A percentile compares a stretch with the other conserved stretches of the same genome.
These are phyloP conservation scores for Dichotomocladium elegans DNA, from an alignment of 371 early-diverging fungal genomes.

Conservation along the genomic window DNA sequence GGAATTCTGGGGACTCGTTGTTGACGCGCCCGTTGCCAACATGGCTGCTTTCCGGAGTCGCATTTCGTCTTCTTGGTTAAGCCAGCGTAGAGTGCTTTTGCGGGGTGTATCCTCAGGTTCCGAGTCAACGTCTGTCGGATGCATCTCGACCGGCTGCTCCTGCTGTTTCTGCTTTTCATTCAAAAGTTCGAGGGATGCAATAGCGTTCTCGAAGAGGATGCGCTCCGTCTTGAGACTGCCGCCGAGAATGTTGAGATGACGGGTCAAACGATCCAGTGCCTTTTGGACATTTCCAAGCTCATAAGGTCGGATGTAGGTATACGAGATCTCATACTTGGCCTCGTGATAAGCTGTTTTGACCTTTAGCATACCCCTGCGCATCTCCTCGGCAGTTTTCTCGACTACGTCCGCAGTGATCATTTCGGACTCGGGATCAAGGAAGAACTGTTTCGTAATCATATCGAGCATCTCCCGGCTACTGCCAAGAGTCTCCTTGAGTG, in stretches of 20 bases:
- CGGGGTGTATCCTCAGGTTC: constrained; percentile 5
- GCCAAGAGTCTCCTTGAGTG: constrained; percentile 34
- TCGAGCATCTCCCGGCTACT: constrained; percentile 43
- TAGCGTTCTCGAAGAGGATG: constrained; percentile 38
- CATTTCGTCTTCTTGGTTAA: constrained; percentile 27
- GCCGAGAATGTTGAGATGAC: constrained; percentile 40
- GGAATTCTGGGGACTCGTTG: constrained; percentile 10
- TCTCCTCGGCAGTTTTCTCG: constrained; percentile 24
- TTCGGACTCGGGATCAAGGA: constrained; percentile 36
- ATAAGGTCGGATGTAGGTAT: constrained; percentile 36
- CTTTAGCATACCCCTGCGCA: constrained; percentile 41
- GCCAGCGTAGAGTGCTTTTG: constrained; percentile 6
- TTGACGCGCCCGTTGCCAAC: constrained; percentile 23
- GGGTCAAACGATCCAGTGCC: constrained; percentile 33
- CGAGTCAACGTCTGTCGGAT: constrained; percentile 4
- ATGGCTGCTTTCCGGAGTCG: constrained; percentile 22
- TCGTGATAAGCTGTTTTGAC: constrained; percentile 44
- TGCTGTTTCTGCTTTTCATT: not conserved
- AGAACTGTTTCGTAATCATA: constrained; percentile 41
- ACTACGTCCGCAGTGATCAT: constrained; percentile 26
- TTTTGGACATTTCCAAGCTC: constrained; percentile 32
- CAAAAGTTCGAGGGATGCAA: constrained; percentile 15
- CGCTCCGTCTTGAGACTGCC: constrained; percentile 42
- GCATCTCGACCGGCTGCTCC: not conserved
- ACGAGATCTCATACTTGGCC: constrained; percentile 46